These are phyloP conservation scores for Vitis hybrid DNA, from an alignment of 177 flowering plant species.

Conservation along the genomic window DNA sequence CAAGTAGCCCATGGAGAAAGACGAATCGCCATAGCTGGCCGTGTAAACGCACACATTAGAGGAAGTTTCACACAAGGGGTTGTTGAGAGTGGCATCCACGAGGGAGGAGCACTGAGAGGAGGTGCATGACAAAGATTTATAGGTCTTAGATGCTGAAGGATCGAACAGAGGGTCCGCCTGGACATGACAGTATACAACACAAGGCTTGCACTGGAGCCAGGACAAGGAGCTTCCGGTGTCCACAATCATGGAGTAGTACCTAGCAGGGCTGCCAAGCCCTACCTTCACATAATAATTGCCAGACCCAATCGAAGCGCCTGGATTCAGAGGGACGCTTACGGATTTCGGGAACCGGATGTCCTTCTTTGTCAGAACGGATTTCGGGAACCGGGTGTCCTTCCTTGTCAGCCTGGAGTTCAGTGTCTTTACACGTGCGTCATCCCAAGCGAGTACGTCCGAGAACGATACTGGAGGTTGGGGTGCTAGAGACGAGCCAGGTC, in stretches of 20 bases:
- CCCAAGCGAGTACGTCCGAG: conserved; percentile 4
- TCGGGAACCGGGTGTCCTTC: neutral
- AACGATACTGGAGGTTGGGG: neutral
- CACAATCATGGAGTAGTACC: conserved; percentile 15
- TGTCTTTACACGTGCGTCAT: conserved; percentile 8
- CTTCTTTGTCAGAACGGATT: neutral
- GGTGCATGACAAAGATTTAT: conserved; percentile 17
- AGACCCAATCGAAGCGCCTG: conserved; percentile 26
- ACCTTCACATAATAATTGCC: conserved; percentile 30
- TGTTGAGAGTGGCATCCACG: conserved; percentile 22
- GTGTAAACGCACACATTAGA: conserved; percentile 19
- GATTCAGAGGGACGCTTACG: conserved; percentile 13
- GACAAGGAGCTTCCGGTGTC: conserved; percentile 40
- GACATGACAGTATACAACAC: conserved; percentile 22
- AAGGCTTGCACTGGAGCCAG: conserved; percentile 41
- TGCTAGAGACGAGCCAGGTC: neutral
- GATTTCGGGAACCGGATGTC: neutral
- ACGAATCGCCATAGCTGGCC: conserved; percentile 27
- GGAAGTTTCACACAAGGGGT: conserved; percentile 14
- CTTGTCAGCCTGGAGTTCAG: conserved; percentile 3
- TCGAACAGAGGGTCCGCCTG: conserved; percentile 29
- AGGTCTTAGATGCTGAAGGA: conserved; percentile 22
- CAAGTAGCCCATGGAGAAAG: conserved; percentile 27
- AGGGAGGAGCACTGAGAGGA: conserved; percentile 17
- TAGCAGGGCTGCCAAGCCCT: conserved; percentile 30